Conservation (phyloP, 441 rosid genomes). For the Daphne laureola region DNA sequence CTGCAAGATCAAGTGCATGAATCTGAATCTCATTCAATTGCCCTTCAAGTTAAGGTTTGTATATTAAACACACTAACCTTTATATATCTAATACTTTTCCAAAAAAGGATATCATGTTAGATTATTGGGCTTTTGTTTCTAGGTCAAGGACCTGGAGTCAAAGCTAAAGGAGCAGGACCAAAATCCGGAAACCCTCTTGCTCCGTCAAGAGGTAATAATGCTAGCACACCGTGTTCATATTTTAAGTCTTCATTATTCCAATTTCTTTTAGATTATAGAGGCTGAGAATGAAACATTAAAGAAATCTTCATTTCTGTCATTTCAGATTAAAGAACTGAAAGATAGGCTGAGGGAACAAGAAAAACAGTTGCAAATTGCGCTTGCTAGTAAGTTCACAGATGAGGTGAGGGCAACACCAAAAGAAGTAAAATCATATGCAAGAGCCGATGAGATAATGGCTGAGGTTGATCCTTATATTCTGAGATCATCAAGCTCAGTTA, state of each 20-base stretch:
- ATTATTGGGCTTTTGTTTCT: constrained; percentile 4
- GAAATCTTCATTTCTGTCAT: not conserved
- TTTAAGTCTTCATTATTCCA: not conserved
- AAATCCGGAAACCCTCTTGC: constrained; percentile 33
- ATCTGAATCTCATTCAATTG: constrained; percentile 36
- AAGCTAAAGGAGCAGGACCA: constrained; percentile 38
- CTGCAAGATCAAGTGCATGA: constrained; percentile 53
- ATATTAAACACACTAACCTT: too few species aligned
- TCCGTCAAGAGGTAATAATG: constrained; percentile 46
- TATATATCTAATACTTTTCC: too few species aligned
- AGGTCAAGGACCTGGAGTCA: constrained; percentile 46
- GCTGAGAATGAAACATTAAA: not conserved
- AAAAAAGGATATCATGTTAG: not conserved
- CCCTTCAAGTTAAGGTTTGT: constrained; percentile 55
- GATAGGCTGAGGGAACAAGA: constrained; percentile 66
- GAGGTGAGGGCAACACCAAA: constrained; percentile 34
- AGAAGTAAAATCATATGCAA: constrained; percentile 32
- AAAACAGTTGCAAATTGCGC: constrained; percentile 33
- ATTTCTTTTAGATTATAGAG: not conserved
- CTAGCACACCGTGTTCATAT: not conserved
- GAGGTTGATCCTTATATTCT: constrained; percentile 49
- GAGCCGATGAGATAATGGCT: constrained; percentile 37
- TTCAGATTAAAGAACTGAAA: constrained; percentile 78
- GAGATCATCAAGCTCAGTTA: constrained; percentile 48
- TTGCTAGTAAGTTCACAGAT: constrained; percentile 30